Evolutionary conservation across 2,329 filamentous ascomycete species (phyloP), one percentile per base, ranked within the genome.

Genomic region (Boeremia exigua): DNA sequence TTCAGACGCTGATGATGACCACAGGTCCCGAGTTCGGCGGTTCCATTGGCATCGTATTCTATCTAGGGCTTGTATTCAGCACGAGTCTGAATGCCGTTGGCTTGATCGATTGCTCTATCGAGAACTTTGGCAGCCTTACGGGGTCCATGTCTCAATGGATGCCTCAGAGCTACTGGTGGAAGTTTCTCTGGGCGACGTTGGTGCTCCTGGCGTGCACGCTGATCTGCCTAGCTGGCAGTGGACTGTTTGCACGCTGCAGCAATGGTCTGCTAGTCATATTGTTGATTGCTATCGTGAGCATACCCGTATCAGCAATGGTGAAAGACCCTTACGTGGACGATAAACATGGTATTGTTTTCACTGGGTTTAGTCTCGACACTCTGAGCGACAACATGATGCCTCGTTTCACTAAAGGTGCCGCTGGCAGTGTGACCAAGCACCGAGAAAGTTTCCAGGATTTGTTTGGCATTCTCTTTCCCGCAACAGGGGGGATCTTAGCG

Each of bases 81-180:
- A 92, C 91, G 1, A 90, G 90, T 33, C 85, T 96, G 82, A 96
- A 96, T 69, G 86, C 93, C 23, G 91, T 96, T 38, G 92, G 91
- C 78, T 81, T 96, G 40, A 85, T 96, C 60, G 90, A 95, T 76
- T 96, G 91, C 67, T 82, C 96, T 53, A 86, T 86, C 48, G 83
- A 93, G 59, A 93, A 92, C 65, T 85, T 93, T 67, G 90, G 88
- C 2, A 70, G 79, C 3, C 65, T 74, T 15, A 79, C 80, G 45
- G 86, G 86, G 14, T 82, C 81, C 43, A 84, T 84, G 81, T 77
- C 78, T 27, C 81, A 85, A 15, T 79, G 84, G 43, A 81, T 96
- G 30, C 86, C 87, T 0, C 83, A 90, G 64, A 86, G 87, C 11
- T 90, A 88, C 69, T 94, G 90, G 89, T 88, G 84, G 77, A 81